Percentiles rank a stretch among this genome's conserved stretches.
These are phyloP conservation scores for Phytophthora brassicae DNA, from an alignment of 352 stramenopile species.

Conservation along the genomic window DNA sequence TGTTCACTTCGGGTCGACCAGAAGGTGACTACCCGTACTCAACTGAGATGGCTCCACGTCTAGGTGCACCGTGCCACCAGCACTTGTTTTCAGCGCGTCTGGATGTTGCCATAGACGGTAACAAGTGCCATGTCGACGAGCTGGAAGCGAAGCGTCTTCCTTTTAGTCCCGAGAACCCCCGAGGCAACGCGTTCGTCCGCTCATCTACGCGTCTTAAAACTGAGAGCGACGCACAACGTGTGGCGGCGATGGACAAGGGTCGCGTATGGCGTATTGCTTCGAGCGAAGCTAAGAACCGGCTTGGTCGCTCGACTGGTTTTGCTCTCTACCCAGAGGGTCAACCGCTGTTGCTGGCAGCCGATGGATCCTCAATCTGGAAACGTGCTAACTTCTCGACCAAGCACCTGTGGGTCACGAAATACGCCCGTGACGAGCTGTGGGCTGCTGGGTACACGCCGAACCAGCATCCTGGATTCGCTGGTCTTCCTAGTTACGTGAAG, in stretches of 20 bases:
- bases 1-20: constrained; percentile 77
- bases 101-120: constrained; percentile 75
- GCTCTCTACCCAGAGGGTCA: constrained; percentile 58
- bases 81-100: constrained; percentile 81
- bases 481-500: constrained; percentile 58
- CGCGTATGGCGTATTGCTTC: constrained; percentile 74
- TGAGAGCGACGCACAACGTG: constrained; percentile 51
- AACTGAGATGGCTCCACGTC: constrained; percentile 53
- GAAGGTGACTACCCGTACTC: constrained; percentile 54
- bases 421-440: constrained; percentile 60
- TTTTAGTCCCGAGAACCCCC: constrained; percentile 46
- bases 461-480: constrained; percentile 50
- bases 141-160: constrained; percentile 61
- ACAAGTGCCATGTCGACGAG: constrained; percentile 52
- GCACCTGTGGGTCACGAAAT: constrained; percentile 76
- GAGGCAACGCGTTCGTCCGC: constrained; percentile 61
- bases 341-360: constrained; percentile 53
- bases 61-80: constrained; percentile 73
- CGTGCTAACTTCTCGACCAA: constrained; percentile 68
- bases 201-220: constrained; percentile 49
- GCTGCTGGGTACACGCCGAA: constrained; percentile 70
- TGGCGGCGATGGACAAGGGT: constrained; percentile 52
- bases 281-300: constrained; percentile 52
- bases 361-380: constrained; percentile 53
- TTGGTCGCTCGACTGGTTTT: constrained; percentile 65